phyloP scores from a whole-genome alignment of 345 rosid genomes.

The Toxicodendron radicans region DNA sequence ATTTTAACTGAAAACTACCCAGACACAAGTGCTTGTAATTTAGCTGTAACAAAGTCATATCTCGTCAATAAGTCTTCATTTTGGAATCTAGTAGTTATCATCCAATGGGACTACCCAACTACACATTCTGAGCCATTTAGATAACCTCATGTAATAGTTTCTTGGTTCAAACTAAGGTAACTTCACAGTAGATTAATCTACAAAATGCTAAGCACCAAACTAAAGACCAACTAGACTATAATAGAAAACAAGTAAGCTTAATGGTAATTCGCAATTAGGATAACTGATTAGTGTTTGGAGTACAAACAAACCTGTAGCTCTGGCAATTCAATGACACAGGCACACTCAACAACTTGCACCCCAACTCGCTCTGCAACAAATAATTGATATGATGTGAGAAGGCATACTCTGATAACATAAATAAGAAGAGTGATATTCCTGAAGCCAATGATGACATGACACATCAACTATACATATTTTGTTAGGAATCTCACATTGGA shows the following conservation, averaged over 20 bases:
- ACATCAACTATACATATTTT: not conserved
- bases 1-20: not conserved
- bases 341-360: constrained; percentile 85
- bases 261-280: not conserved
- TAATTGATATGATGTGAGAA: constrained; percentile 12
- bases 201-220: not conserved
- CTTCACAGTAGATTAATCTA: not conserved
- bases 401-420: constrained; percentile 11
- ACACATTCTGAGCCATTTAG: not conserved
- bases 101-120: not conserved
- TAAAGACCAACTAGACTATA: not conserved
- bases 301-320: constrained; percentile 61
- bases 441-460: not conserved
- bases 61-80: not conserved
- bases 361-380: constrained; percentile 84
- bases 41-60: not conserved
- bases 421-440: not conserved
- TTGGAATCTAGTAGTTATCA: not conserved
- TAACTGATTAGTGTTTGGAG: not conserved
- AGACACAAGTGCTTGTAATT: not conserved
- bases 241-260: not conserved
- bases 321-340: constrained; percentile 87
- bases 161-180: not conserved
- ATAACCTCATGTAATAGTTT: not conserved
- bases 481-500: too few relatives aligned